Conservation (phyloP, 257 asterid species). For the Solanum virginianum region DNA sequence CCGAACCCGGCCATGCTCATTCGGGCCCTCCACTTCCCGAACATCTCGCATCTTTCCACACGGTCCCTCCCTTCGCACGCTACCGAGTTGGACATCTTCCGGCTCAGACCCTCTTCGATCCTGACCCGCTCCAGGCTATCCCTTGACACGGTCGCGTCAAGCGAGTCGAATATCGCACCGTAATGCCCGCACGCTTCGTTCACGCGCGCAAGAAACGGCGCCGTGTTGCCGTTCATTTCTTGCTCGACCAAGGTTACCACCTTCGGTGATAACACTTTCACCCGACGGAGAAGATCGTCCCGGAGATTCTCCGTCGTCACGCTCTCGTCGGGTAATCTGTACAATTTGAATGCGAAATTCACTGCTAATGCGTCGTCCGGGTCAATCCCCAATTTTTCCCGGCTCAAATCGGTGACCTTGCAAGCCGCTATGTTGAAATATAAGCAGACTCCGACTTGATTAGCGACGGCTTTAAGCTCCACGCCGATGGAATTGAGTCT, state of each 20-base stretch:
- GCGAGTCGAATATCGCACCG: slow-evolving; percentile 57
- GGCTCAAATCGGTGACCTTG: slow-evolving; percentile 17
- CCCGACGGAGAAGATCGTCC: slow-evolving; percentile 70
- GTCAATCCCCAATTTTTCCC: slow-evolving; percentile 29
- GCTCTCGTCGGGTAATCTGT: slow-evolving; percentile 75
- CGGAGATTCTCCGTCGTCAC: slow-evolving; percentile 71
- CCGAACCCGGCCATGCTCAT: slow-evolving; percentile 74
- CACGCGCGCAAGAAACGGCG: slow-evolving; percentile 60
- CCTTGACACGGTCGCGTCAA: slow-evolving; percentile 40
- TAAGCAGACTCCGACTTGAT: slow-evolving; percentile 33
- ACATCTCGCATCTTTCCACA: slow-evolving; percentile 74
- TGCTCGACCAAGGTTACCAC: slow-evolving; percentile 77
- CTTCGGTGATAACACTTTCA: slow-evolving; percentile 46
- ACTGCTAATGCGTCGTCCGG: slow-evolving; percentile 48
- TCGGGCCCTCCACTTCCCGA: slow-evolving; percentile 90
- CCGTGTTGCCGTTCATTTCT: slow-evolving; percentile 65
- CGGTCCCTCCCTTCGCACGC: slow-evolving; percentile 95
- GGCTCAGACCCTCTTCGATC: slow-evolving; percentile 72
- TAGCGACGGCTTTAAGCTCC: slow-evolving; percentile 24
- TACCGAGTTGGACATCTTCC: slow-evolving; percentile 64
- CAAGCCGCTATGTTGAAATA: slow-evolving; percentile 11
- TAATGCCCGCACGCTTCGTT: slow-evolving; percentile 46
- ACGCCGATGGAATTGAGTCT: slow-evolving; percentile 23
- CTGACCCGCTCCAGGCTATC: slow-evolving; percentile 33
- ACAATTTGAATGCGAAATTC: slow-evolving; percentile 63